phyloP scores from a whole-genome alignment of 2,329 filamentous ascomycete species.

The Acarospora socialis region DNA sequence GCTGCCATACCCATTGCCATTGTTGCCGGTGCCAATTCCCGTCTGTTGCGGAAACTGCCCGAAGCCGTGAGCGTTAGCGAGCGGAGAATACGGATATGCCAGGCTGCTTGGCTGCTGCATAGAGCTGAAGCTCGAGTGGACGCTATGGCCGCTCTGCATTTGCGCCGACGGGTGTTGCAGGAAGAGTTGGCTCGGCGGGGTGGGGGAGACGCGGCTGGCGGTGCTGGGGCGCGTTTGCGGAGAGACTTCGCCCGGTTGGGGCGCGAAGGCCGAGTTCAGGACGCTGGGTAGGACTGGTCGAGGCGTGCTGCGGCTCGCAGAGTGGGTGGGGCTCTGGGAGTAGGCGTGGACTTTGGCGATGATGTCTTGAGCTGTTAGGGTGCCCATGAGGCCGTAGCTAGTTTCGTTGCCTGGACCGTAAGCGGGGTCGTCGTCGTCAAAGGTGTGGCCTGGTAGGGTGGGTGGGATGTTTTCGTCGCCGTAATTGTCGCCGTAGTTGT shows the following conservation, averaged over 20 bases:
- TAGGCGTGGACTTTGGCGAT: constrained; percentile 16
- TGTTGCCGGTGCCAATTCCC: background rate
- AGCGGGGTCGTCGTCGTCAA: constrained; percentile 26
- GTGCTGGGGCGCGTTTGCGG: constrained; percentile 24
- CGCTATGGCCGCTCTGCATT: background rate
- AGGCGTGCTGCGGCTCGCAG: constrained; percentile 23
- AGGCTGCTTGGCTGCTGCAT: constrained; percentile 8
- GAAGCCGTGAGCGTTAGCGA: too few species aligned
- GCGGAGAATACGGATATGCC: too few species aligned
- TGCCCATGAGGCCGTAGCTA: constrained; percentile 9
- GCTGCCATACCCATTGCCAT: background rate
- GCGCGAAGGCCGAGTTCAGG: constrained; percentile 31
- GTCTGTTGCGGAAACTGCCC: background rate
- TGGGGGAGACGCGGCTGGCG: constrained; percentile 20
- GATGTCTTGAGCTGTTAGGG: constrained; percentile 4
- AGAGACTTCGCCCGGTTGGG: constrained; percentile 27
- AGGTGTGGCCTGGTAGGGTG: constrained; percentile 32
- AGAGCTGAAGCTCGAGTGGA: constrained; percentile 1
- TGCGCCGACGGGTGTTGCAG: constrained; percentile 1
- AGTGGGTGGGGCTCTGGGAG: constrained; percentile 21
- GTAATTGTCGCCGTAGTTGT: too few species aligned
- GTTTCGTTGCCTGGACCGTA: constrained; percentile 14
- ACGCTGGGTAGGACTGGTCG: constrained; percentile 28
- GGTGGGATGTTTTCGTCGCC: constrained; percentile 31
- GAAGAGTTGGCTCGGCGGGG: constrained; percentile 20